Evolutionary conservation across 2,329 filamentous ascomycete species (phyloP).

Genomic region (Paecilomyces sp.): DNA sequence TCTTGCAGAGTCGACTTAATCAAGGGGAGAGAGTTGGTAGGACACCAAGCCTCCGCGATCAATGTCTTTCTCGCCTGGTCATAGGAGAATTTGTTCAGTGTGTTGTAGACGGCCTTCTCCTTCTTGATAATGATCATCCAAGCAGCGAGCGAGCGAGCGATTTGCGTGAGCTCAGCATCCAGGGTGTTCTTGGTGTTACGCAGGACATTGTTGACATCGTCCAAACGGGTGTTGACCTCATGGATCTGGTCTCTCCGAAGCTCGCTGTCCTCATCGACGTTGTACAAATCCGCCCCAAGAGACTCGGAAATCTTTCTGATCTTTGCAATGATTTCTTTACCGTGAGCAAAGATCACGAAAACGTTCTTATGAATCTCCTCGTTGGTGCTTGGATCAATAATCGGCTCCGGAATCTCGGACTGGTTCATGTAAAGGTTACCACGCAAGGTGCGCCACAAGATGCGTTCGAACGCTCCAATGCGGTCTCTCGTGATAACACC

Average conservation of each 20-base stretch:
- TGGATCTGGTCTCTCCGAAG: slow-evolving; percentile 91
- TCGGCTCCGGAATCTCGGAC: slow-evolving; percentile 89
- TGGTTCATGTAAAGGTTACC: slow-evolving; percentile 99
- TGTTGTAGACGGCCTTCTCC: slow-evolving; percentile 96
- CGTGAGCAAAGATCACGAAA: slow-evolving; percentile 98
- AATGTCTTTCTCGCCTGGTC: slow-evolving; percentile 91
- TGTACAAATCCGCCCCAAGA: slow-evolving; percentile 90
- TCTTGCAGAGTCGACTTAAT: slow-evolving; percentile 94
- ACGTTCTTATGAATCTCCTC: slow-evolving; percentile 94
- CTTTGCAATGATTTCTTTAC: slow-evolving; percentile 96
- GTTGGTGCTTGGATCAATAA: slow-evolving; percentile 87
- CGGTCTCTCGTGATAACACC: slow-evolving; percentile 91
- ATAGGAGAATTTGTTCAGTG: slow-evolving; percentile 93
- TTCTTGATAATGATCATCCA: slow-evolving; percentile 99
- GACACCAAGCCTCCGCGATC: slow-evolving; percentile 96
- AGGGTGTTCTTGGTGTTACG: slow-evolving; percentile 92
- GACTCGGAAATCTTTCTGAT: slow-evolving; percentile 99
- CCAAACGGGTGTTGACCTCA: slow-evolving; percentile 89
- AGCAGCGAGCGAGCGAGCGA: slow-evolving; percentile 82
- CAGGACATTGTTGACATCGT: slow-evolving; percentile 85
- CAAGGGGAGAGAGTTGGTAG: slow-evolving; percentile 77
- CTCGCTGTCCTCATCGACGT: slow-evolving; percentile 95
- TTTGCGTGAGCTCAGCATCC: slow-evolving; percentile 86
- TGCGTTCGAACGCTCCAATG: slow-evolving; percentile 92
- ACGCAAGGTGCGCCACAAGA: slow-evolving; percentile 92